These are phyloP conservation scores for Stipa capillata DNA, from an alignment of 176 grass and related monocot genomes.

Conservation along the genomic window DNA sequence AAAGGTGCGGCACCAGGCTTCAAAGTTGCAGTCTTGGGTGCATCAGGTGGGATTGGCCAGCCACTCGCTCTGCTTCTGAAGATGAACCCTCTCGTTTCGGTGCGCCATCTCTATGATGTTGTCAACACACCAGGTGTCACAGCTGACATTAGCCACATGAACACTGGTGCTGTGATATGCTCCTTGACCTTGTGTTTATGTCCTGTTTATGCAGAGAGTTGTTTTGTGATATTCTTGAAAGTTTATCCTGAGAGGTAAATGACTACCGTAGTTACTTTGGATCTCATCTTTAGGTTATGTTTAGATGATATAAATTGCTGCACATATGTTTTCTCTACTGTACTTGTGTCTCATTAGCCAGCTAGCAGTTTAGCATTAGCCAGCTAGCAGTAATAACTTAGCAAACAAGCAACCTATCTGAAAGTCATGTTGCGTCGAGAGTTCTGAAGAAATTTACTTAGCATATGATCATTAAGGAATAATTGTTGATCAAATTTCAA, in stretches of 20 bases:
- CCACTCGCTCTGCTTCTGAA: conserved; percentile 81
- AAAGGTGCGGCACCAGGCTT: conserved; percentile 81
- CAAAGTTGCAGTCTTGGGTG: conserved; percentile 75
- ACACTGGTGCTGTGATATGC: conserved; percentile 78
- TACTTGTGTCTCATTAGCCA: background rate
- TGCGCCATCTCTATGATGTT: conserved; percentile 86
- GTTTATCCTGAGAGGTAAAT: background rate
- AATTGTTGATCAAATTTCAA: background rate
- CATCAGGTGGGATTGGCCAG: conserved; percentile 87
- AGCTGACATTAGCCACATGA: conserved; percentile 87
- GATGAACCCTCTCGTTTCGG: conserved; percentile 79
- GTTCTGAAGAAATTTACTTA: background rate
- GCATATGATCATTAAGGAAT: background rate
- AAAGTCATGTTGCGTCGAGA: background rate
- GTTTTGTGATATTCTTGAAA: background rate
- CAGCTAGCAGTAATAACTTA: background rate
- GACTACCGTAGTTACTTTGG: background rate
- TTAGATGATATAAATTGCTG: background rate
- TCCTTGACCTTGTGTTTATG: background rate
- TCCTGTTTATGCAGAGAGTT: background rate
- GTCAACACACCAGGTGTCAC: conserved; percentile 85
- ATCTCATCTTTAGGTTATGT: background rate
- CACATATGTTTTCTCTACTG: background rate
- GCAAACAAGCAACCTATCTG: background rate
- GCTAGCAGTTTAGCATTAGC: background rate